These are phyloP conservation scores for Sanghuangporus baumii DNA, from an alignment of 1,284 basidiomycete species.

Conservation along the genomic window DNA sequence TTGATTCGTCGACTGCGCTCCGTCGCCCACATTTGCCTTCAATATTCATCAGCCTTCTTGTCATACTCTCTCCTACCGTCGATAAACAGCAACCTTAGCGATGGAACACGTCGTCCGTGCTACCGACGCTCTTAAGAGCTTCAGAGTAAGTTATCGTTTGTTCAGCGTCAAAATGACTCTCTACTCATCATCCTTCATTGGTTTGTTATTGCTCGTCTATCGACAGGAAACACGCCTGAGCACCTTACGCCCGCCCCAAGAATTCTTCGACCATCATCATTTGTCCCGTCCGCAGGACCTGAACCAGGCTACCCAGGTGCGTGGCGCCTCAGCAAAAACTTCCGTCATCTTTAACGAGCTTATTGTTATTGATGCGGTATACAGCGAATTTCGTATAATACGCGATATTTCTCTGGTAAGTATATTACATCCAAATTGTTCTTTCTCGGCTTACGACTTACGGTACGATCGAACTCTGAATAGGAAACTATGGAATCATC, in stretches of 20 bases:
- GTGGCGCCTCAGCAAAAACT: constrained; percentile 24
- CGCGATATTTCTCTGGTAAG: constrained; percentile 82
- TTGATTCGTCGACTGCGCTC: no score
- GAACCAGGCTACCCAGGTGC: constrained; percentile 62
- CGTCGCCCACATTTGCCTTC: neutral
- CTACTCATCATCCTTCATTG: neutral
- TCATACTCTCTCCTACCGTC: neutral
- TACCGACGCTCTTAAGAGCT: constrained; percentile 64
- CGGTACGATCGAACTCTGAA: neutral
- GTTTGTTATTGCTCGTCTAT: neutral
- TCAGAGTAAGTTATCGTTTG: constrained; percentile 47
- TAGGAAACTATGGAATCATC: constrained; percentile 86
- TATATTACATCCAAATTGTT: neutral
- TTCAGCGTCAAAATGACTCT: no score
- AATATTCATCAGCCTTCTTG: constrained; percentile 10
- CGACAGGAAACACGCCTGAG: constrained; percentile 78
- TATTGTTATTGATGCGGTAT: constrained; percentile 10
- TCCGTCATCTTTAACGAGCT: neutral
- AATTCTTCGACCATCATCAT: constrained; percentile 89
- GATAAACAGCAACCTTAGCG: neutral
- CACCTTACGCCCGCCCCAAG: constrained; percentile 69
- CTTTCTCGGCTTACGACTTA: neutral
- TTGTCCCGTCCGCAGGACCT: constrained; percentile 77
- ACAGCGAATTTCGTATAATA: constrained; percentile 92
- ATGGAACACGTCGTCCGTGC: constrained; percentile 60